Evolutionary conservation across 2,329 filamentous ascomycete genomes (phyloP), one percentile per base, ranked within the genome.

Genomic region (Dactylonectria macrodidyma): DNA sequence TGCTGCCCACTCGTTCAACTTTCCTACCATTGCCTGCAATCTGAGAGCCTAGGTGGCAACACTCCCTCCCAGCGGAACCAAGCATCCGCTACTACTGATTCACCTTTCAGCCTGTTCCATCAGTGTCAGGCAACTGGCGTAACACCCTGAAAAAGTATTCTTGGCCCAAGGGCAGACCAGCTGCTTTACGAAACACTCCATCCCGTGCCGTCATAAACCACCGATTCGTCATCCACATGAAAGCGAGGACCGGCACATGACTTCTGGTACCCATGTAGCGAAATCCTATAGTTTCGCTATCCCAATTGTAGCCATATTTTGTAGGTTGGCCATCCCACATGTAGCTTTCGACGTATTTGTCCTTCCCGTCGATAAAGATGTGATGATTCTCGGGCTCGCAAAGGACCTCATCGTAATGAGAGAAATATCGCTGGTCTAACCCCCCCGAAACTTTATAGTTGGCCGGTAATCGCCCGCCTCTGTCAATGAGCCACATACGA

Each of bases 401-500:
- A 22, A n/a, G 24, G 22, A 34, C 19, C 47, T 41, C 3, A 7
- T 46, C 8, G 22, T 19, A 19, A 19, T 19, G 19, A 19, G 19
- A 19, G 19, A 19, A 19, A 19, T 19, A 19, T 19, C 19, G 19
- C 19, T 19, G 1, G 19, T 19, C 19, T 19, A 19, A 19, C 7
- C 7, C 9, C 33, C 6, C 5, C 33, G 26, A 33, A 7, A 62
- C 14, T 54, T 46, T 16, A 26, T 55, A 62, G 47, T 46, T 33
- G 14, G 48, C 22, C 11, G 59, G 59, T 46, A 62, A 22, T 55
- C 16, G 30, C 46, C 26, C 38, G 52, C 59, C 50, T 62, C 50
- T 19, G 59, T 62, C 36, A 26, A 62, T 62, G 50, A 62, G 59
- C 59, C 59, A 62, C 59, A 56, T 30, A 33, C 59, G 50, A 55